Conservation (phyloP, 345 rosid species). For the Passiflora organensis region DNA sequence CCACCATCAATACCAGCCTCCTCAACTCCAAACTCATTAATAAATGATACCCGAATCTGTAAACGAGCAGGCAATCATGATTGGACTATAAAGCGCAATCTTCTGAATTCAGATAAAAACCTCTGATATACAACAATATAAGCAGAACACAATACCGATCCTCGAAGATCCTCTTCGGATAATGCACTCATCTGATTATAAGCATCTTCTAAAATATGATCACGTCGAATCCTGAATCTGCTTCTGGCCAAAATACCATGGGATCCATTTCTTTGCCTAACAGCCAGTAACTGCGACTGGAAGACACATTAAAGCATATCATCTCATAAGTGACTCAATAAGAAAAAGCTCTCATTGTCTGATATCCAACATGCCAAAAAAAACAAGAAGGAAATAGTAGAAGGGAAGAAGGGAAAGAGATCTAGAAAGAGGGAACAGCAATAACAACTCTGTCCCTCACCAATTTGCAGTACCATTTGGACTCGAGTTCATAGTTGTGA, state of each 20-base stretch:
- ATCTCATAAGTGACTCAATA: not conserved
- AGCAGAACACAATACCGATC: slow-evolving; percentile 61
- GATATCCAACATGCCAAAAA: no score
- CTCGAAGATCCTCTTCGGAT: slow-evolving; percentile 94
- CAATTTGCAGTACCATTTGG: not conserved
- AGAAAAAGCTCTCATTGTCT: no score
- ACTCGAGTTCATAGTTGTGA: slow-evolving; percentile 3
- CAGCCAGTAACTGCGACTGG: slow-evolving; percentile 71
- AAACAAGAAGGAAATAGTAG: no score
- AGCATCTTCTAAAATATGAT: slow-evolving; percentile 96
- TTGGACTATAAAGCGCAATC: slow-evolving; percentile 11
- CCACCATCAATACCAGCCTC: slow-evolving; percentile 99
- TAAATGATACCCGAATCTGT: slow-evolving; percentile 93
- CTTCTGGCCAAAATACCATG: slow-evolving; percentile 73
- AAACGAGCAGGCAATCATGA: slow-evolving; percentile 18
- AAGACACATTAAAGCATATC: slow-evolving; percentile 9
- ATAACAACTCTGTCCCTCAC: slow-evolving; percentile 5
- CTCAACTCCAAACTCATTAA: slow-evolving; percentile 98
- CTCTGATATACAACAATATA: not conserved
- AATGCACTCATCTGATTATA: slow-evolving; percentile 90
- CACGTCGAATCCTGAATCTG: slow-evolving; percentile 88
- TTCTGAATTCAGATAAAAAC: slow-evolving; percentile 6
- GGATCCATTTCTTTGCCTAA: slow-evolving; percentile 66
- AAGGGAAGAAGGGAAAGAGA: not conserved
- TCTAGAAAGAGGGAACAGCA: not conserved